phyloP scores from a whole-genome alignment of 73 alveolate genomes.

The Tetrahymena thermophila region DNA sequence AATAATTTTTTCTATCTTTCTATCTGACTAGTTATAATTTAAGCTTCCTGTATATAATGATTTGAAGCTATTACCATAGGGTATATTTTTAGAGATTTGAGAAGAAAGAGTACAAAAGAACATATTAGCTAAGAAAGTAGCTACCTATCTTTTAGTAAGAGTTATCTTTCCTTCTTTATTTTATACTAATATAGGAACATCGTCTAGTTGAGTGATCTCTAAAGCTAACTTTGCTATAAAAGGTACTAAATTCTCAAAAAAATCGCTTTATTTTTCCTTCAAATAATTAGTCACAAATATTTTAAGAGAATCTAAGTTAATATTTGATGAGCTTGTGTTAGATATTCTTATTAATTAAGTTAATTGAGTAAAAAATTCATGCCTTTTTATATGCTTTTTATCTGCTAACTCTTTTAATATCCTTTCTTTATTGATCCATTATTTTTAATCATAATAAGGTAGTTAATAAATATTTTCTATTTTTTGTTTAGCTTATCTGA shows the following conservation, averaged over 20 bases:
- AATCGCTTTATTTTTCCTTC: background rate
- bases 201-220: background rate
- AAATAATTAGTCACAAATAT: background rate
- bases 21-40: background rate
- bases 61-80: background rate
- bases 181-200: background rate
- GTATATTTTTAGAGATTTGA: background rate
- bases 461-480: background rate
- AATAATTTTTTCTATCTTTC: background rate
- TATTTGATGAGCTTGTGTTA: background rate
- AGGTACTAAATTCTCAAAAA: background rate
- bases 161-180: background rate
- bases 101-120: slow-evolving; percentile 8
- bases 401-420: background rate
- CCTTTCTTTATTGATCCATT: background rate
- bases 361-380: background rate
- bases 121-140: slow-evolving; percentile 30
- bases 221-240: background rate
- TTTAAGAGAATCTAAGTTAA: background rate
- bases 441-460: background rate
- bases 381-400: background rate
- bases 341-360: background rate
- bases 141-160: background rate
- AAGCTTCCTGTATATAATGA: background rate
- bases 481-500: background rate